These are phyloP conservation scores for Phaeosphaeriaceae sp. DNA, from an alignment of 2,329 filamentous ascomycete genomes.

Conservation along the genomic window DNA sequence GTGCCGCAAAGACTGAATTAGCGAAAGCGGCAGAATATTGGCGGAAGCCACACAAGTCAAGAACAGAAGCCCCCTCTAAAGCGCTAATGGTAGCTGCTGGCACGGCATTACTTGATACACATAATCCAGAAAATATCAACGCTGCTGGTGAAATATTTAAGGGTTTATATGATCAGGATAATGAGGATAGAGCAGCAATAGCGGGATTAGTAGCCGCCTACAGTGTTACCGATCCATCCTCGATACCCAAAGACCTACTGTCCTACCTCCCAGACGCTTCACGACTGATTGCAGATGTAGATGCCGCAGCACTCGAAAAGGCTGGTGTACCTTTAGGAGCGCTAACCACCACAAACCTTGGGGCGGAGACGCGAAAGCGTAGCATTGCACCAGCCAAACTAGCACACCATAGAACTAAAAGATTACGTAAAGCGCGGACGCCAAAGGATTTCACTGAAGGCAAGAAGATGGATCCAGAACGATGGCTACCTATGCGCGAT, in stretches of 20 bases:
- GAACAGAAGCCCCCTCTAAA: conserved; percentile 50
- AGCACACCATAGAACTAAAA: conserved; percentile 61
- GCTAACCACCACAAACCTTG: conserved; percentile 41
- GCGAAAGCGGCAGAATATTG: conserved; percentile 82
- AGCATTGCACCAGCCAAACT: conserved; percentile 45
- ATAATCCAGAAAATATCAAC: conserved; percentile 69
- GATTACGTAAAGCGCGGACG: conserved; percentile 65
- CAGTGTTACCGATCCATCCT: conserved; percentile 65
- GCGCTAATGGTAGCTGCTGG: conserved; percentile 77
- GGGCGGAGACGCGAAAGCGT: conserved; percentile 46
- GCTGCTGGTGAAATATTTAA: conserved; percentile 81
- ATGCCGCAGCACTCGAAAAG: conserved; percentile 68
- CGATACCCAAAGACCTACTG: conserved; percentile 61
- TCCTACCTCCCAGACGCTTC: conserved; percentile 67
- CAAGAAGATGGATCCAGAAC: conserved; percentile 85
- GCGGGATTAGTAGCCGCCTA: conserved; percentile 88
- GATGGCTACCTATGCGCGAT: conserved; percentile 91
- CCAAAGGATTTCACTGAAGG: conserved; percentile 77
- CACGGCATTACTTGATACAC: conserved; percentile 79
- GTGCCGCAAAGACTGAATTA: conserved; percentile 74
- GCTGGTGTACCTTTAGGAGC: conserved; percentile 65
- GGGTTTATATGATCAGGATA: conserved; percentile 69
- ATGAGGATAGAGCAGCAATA: conserved; percentile 71
- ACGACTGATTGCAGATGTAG: conserved; percentile 65
- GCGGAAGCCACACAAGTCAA: conserved; percentile 64